Percentiles rank a stretch among this genome's conserved stretches.
These are phyloP conservation scores for Perkinsela sp. DNA, from an alignment of 208 protist genomes.

Conservation along the genomic window DNA sequence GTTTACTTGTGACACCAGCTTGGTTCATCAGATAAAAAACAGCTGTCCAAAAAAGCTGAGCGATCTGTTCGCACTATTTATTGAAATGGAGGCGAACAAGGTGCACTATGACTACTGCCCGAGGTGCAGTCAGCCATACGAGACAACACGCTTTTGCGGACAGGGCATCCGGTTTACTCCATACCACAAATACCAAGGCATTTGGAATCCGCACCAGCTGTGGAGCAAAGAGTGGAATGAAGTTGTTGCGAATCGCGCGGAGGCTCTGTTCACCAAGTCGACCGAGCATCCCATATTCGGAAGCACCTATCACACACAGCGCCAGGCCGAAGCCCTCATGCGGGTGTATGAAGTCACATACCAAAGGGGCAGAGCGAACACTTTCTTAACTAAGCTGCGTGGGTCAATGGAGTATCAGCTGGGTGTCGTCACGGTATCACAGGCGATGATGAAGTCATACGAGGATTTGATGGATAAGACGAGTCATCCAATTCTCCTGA, in stretches of 20 bases:
- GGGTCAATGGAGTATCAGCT: constrained; percentile 36
- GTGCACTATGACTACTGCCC: constrained; percentile 41
- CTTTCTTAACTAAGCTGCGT: constrained; percentile 31
- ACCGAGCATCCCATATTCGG: constrained; percentile 58
- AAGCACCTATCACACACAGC: constrained; percentile 21
- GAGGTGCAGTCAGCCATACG: constrained; percentile 42
- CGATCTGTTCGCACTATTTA: constrained; percentile 49
- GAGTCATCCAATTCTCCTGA: constrained; percentile 40
- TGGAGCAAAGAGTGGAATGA: constrained; percentile 53
- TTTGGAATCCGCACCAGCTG: constrained; percentile 41
- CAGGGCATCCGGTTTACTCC: constrained; percentile 40
- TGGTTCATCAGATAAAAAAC: constrained; percentile 21
- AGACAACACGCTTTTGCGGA: constrained; percentile 41
- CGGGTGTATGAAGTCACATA: constrained; percentile 32
- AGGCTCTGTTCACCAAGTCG: constrained; percentile 51
- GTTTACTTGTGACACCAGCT: constrained; percentile 19
- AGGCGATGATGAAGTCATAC: constrained; percentile 16
- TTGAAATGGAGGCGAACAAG: constrained; percentile 68
- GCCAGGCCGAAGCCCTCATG: constrained; percentile 35
- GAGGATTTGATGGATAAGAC: constrained; percentile 38
- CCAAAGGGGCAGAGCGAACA: constrained; percentile 37
- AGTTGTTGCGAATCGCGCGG: constrained; percentile 46
- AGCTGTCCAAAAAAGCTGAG: constrained; percentile 19
- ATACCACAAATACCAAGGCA: constrained; percentile 41
- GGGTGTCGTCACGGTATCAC: constrained; percentile 18